Base-by-base conservation (phyloP, 129 eudicot species). In the Rutidosis leptorrhynchoides region DNA sequence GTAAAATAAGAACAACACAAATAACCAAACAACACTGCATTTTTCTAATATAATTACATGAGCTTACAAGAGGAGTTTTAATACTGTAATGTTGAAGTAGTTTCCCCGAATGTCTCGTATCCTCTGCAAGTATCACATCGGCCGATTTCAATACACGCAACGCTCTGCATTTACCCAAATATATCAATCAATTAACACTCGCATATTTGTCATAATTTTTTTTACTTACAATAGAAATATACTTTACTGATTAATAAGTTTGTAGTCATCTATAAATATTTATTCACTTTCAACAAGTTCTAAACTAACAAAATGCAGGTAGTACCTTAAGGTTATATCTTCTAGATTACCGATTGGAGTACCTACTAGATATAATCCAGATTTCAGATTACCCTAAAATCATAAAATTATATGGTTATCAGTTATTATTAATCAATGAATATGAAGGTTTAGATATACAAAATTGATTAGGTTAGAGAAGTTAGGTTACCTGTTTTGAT, bases 301-400 rank as follows among this genome's bases (percentile, higher is more conserved):
- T n/a, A 51, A 19, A 4, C 2, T 10, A 11, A 9, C 14, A 54
- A 23, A 4, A 23, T 22, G 62, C n/a, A 20, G 2, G 62, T 3
- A 37, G 3, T 63, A 89, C 96, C 96, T 81, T n/a, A 89, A 75
- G 21, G 97, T 86, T 67, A 90, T 90, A 58, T 90, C 97, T 82
- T 90, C 97, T 46, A 90, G 95, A 72, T 90, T 90, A 30, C 97
- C 97, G 30, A 90, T 90, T 60, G 97, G 97, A 21, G 97, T 90
- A 43, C 87, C 97, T 0, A 90, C 95, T 16, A 90, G 79, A 78
- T 90, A 90, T 24, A 90, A 70, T 12, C 97, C 95, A 16, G 97
- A 80, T 67, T 84, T 83, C 78, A 90, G 74, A 73, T 74, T 83
- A 57, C 85, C 83, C 89, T 88, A 75, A 14, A 33, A 70, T 35